Evolutionary conservation across 2,329 filamentous ascomycete genomes (phyloP), one percentile per base, ranked within the genome.

Genomic region (Colletotrichum lindemuthianum): DNA sequence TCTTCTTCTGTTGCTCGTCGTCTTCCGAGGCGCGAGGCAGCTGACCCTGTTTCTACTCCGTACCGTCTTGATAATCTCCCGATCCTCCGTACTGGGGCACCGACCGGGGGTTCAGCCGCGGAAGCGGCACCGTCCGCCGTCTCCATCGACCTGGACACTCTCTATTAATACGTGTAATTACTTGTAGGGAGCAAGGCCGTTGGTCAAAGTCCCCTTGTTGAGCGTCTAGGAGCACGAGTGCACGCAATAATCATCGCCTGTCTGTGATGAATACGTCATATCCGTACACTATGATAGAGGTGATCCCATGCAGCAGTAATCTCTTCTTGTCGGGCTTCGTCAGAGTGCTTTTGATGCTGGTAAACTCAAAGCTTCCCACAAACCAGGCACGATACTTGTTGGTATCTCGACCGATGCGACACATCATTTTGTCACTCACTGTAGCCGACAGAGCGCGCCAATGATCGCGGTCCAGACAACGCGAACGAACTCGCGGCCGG

Each of bases 71-170:
- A 3, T 33, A 36, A 52, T 24, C 41, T n/a, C 12, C 41, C 24
- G 24, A n/a, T 44, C 2, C 10, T 44, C 12, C 41, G 16, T 11
- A 49, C 5, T 51, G n/a, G n/a, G n/a, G 5, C 4, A 32, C 60
- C 37, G 48, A 47, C 34, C 33, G 32, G 39, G 16, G 47, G 33
- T 24, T 24, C 24, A 24, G 47, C 48, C 36, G 41, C 60, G 60
- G 60, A 52, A 59, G 43, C 60, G 49, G 49, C 55, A 13, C 60
- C 60, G 55, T 54, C 55, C 60, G 60, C 60, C 36, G 51, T 24
- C 24, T 24, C 33, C 52, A 59, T 44, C 51, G 39, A 37, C 10
- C 39, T 36, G 36, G 50, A 43, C 33, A 43, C 36, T 16, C 43
- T 24, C 24, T 3, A 24, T 4, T 24, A 4, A 4, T 24, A 24